Evolutionary conservation across 106 monocot genomes (phyloP), one percentile per base, ranked within the genome.

Genomic region (Amphibolis antarctica): DNA sequence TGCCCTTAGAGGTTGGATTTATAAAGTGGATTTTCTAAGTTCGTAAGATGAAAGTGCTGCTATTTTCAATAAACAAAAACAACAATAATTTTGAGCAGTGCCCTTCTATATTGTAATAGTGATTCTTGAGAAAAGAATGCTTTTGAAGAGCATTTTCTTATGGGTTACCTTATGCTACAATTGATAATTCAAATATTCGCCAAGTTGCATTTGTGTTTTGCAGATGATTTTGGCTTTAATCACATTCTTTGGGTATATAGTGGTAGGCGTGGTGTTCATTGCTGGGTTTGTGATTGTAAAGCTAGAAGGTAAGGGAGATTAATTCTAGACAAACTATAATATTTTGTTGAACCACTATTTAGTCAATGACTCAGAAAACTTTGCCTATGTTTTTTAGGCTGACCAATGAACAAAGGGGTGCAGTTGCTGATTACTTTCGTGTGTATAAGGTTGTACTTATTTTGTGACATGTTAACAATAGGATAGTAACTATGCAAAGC

Each of bases 211-310:
- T 53, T 42, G 17, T 66, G 9, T 42, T 18, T 42, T 76, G 63
- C 74, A 98, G 96, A 90, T 80, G 96, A 90, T 85, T 98, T 98
- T 80, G 96, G 96, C 65, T 98, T 98, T 72, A 81, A 75, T 69
- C 96, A 98, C 60, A 90, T 98, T 44, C 63, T 98, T 42, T 98
- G 96, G 96, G 96, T 91, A 55, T 98, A 78, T 55, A 98, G 96
- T 79, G 96, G 96, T 4, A 79, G 96, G 17, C 96, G 96, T 79
- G 96, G 96, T 64, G 86, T 98, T 59, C 96, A 98, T 77, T 98
- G 96, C 66, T 98, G 96, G 96, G 87, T 98, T 14, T 98, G 96
- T 75, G 96, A 98, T 81, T 36, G 78, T n/a, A 86, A 75, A 73
- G 96, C 90, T 42, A 87, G 96, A 87, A 90, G 82, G 96, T 98